Evolutionary conservation across 78 protist genomes (phyloP), one percentile per base, ranked within the genome.

Genomic region (Polysphondylium violaceum): DNA sequence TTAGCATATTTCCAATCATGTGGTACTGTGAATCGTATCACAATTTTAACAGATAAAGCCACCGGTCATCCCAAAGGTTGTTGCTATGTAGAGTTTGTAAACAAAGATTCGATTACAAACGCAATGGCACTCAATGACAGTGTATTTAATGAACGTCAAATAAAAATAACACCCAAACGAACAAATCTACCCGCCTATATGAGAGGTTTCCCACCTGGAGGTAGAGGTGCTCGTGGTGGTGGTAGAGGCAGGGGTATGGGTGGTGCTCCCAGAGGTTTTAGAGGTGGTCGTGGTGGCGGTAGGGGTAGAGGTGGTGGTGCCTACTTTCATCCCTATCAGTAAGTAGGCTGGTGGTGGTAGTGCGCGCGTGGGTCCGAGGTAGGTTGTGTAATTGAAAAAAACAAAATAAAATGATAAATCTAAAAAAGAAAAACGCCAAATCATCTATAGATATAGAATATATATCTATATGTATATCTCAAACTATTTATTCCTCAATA

Each of bases 51-150:
- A n/a, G 98, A 97, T 93, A 71, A 76, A 23, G 74, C 63, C 64
- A 75, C 94, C 8, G 95, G 97, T 17, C 96, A 81, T 43, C 96
- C 98, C 43, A 94, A 94, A 67, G 98, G 98, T 88, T 81, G 92
- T 43, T 94, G 96, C n/a, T 96, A 94, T 65, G 41, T 96, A 6
- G 96, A 96, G 53, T 96, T 96, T 73, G 76, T 79, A 11, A 90
- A 86, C 25, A 35, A 12, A 41, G 90, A 90, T 16, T 59, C 94
- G 8, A 95, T 96, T 58, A 14, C 38, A 25, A 90, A 74, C 19
- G 96, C 98, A 56, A 35, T 90, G 33, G 40, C 43, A 3, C 29
- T 96, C 36, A 81, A 91, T 75, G 98, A 92, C 11, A 47, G 94
- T 1, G 21, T 76, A 17, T 88, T 96, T 74, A 89, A 86, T 12